Evolutionary conservation across 192 early-diverging fungal genomes (phyloP).

Genomic region (Lobosporangium transversale): DNA sequence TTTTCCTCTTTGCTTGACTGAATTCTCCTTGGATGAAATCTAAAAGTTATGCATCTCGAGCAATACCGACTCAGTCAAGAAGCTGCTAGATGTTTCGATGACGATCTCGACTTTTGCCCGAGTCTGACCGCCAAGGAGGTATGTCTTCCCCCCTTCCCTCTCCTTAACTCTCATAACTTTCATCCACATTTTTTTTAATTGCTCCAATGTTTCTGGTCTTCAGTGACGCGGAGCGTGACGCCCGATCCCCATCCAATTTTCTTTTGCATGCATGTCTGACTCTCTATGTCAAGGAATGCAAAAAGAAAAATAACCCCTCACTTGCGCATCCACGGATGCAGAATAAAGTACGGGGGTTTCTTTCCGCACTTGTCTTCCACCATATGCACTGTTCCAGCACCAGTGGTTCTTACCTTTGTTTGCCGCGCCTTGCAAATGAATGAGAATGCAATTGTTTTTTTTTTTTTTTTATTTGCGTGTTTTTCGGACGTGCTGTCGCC

Average conservation of each 20-base stretch:
- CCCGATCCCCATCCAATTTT: too few species aligned
- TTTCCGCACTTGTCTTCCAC: too few species aligned
- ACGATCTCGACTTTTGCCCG: constrained; percentile 69
- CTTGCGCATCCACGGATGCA: too few species aligned
- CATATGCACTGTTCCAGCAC: too few species aligned
- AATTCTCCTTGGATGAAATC: not conserved
- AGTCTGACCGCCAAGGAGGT: constrained; percentile 62
- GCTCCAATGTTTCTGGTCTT: not conserved
- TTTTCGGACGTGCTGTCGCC: too few species aligned
- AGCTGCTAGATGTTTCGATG: constrained; percentile 63
- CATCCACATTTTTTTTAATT: not conserved
- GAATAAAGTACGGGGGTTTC: too few species aligned
- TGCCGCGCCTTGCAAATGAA: not conserved
- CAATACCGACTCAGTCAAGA: constrained; percentile 60
- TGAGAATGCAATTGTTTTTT: not conserved
- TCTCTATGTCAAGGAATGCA: not conserved
- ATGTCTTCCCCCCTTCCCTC: constrained; percentile 16
- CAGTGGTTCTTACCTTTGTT: too few species aligned
- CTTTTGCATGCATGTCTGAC: not conserved
- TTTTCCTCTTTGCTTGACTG: not conserved
- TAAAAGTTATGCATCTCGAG: constrained; percentile 51
- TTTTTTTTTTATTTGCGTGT: constrained; percentile 1
- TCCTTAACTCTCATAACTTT: not conserved
- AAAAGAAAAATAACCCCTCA: too few species aligned
- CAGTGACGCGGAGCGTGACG: too few species aligned